Percentiles rank a stretch among this genome's conserved stretches.
phyloP scores from a whole-genome alignment of 2,329 filamentous ascomycete species.

The Xylaria sp. region DNA sequence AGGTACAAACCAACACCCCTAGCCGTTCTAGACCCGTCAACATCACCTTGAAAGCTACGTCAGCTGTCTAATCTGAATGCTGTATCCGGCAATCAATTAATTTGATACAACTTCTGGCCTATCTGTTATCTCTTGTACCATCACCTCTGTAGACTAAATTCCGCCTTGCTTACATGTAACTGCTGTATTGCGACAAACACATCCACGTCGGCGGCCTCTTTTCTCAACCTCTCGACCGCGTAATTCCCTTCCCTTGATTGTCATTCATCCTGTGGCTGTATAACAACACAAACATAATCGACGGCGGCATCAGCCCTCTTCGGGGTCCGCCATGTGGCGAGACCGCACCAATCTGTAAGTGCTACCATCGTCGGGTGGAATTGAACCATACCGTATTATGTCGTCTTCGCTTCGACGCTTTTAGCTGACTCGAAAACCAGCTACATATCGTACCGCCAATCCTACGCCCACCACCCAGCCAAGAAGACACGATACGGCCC shows the following conservation, averaged over 20 bases:
- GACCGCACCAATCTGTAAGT: constrained; percentile 97
- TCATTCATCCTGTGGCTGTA: constrained; percentile 20
- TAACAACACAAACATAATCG: constrained; percentile 36
- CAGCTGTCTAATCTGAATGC: constrained; percentile 34
- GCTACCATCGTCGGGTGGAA: constrained; percentile 44
- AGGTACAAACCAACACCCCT: not conserved
- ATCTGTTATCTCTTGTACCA: constrained; percentile 19
- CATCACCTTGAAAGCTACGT: constrained; percentile 38
- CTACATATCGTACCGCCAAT: constrained; percentile 99
- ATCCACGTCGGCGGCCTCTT: constrained; percentile 23
- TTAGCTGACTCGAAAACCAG: constrained; percentile 59
- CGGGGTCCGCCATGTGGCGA: constrained; percentile 88
- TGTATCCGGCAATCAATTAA: constrained; percentile 21
- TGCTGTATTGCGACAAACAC: constrained; percentile 25
- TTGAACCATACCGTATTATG: not conserved
- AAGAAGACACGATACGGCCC: constrained; percentile 79
- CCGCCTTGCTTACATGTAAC: constrained; percentile 25
- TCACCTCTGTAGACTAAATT: constrained; percentile 19
- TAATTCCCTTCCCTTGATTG: not conserved
- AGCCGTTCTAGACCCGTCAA: constrained; percentile 18
- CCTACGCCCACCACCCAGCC: constrained; percentile 92
- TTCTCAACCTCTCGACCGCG: constrained; percentile 13
- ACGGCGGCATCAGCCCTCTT: constrained; percentile 43
- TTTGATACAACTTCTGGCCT: constrained; percentile 8
- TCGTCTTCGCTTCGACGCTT: not conserved